Percentiles rank a stretch among this genome's conserved stretches.
Conservation (phyloP, 257 asterid genomes). For the Forsythia viridissima region DNA sequence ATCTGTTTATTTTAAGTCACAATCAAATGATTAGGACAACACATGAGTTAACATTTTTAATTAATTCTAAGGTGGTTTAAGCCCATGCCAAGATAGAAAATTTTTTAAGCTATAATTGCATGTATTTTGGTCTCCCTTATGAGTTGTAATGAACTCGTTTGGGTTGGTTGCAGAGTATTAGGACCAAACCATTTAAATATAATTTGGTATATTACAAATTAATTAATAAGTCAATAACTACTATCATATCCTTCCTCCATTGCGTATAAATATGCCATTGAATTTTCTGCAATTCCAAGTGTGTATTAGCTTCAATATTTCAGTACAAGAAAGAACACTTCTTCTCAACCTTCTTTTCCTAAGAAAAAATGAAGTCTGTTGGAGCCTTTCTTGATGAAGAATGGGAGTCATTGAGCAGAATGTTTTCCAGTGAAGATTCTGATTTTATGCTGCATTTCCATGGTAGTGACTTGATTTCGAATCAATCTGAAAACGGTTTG, state of each 20-base stretch:
- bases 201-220: slow-evolving; percentile 29
- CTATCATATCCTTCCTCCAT: slow-evolving; percentile 37
- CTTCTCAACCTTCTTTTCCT: neutral
- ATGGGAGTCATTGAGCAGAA: slow-evolving; percentile 63
- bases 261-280: slow-evolving; percentile 46
- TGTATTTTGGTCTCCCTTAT: slow-evolving; percentile 38
- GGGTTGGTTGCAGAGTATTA: slow-evolving; percentile 44
- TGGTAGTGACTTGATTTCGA: slow-evolving; percentile 22
- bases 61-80: slow-evolving; percentile 1
- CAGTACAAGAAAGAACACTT: neutral
- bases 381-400: slow-evolving; percentile 71
- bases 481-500: neutral
- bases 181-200: slow-evolving; percentile 33
- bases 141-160: slow-evolving; percentile 49
- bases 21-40: slow-evolving; percentile 34
- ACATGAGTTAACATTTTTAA: slow-evolving; percentile 29
- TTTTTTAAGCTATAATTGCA: slow-evolving; percentile 37
- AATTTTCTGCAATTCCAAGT: slow-evolving; percentile 37
- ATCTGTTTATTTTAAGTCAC: slow-evolving; percentile 24
- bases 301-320: slow-evolving; percentile 7
- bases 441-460: slow-evolving; percentile 39
- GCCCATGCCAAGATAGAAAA: slow-evolving; percentile 7
- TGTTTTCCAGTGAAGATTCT: slow-evolving; percentile 54
- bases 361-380: slow-evolving; percentile 48
- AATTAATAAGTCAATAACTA: slow-evolving; percentile 39